Evolutionary conservation across 106 monocot genomes (phyloP), one percentile per base, ranked within the genome.

Genomic region (Apostasia shenzhenica): DNA sequence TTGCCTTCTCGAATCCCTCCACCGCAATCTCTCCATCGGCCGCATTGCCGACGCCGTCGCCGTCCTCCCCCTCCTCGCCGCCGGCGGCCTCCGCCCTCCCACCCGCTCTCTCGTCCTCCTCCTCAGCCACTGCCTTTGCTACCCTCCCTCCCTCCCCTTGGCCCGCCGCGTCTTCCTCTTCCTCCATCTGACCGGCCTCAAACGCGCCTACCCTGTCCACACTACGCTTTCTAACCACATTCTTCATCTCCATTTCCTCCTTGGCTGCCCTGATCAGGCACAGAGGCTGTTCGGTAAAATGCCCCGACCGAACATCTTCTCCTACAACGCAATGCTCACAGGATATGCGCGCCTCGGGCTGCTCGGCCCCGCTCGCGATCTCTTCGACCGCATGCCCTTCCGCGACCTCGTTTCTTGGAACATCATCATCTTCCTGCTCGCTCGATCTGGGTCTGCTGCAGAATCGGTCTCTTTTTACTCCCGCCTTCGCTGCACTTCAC

Each of bases 351-450:
- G 72, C 26, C 54, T 82, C 8, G 82, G 82, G 38, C 67, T 78
- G 68, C 49, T 80, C 14, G 39, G 39, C 6, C 67, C 72, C 1
- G 88, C 85, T 4, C 63, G 73, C 47, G 41, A 51, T 44, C 13
- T 91, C 1, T 95, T 95, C 54, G 79, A 81, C 8, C 3, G 41
- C 44, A 95, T 91, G 86, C 72, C 78, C 12, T 40, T 69, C 3
- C 70, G 77, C 6, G 95, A 95, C 48, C 60, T 86, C 41, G 75
- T 88, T 14, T 91, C 91, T 6, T 91, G 86, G 81, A 95, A 95
- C 61, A 84, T 82, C 60, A 74, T 88, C 64, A 82, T 95, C 63
- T 53, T 81, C 45, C 81, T 79, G 8, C 73, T 87, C 37, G 89
- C 89, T 0, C 83, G 85, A 0, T 46, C 59, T 37, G 82, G 79